These are phyloP conservation scores for Thyridium curvatum DNA, from an alignment of 2,329 filamentous ascomycete species.

Conservation along the genomic window DNA sequence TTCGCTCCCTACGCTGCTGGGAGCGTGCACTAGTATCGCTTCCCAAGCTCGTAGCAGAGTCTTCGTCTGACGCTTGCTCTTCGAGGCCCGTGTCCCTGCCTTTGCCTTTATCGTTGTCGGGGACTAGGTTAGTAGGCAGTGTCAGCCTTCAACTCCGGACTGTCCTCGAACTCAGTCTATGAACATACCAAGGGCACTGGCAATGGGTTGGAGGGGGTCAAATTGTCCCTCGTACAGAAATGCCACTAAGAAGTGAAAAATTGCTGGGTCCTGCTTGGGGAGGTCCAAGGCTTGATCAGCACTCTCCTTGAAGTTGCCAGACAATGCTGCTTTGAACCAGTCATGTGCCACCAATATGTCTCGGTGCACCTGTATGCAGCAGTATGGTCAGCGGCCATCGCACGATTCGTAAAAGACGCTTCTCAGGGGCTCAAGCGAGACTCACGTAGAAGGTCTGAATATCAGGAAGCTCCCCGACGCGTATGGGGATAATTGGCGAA, in stretches of 20 bases:
- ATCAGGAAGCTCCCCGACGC: constrained; percentile 31
- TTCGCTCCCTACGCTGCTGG: constrained; percentile 23
- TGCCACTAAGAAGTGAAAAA: constrained; percentile 46
- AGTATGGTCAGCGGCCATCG: too few relatives aligned
- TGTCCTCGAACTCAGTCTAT: constrained; percentile 6
- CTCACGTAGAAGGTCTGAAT: constrained; percentile 36
- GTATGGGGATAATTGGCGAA: constrained; percentile 36
- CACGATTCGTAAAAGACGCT: too few relatives aligned
- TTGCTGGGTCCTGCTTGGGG: constrained; percentile 42
- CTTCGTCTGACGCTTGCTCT: constrained; percentile 24
- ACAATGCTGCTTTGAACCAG: constrained; percentile 43
- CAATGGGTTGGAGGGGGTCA: constrained; percentile 35
- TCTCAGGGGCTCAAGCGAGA: neutral
- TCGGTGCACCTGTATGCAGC: constrained; percentile 28
- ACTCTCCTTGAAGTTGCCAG: constrained; percentile 39
- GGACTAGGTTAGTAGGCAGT: constrained; percentile 4
- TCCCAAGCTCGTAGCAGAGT: constrained; percentile 20
- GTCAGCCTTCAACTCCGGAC: constrained; percentile 2
- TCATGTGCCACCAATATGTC: constrained; percentile 37
- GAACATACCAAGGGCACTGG: constrained; percentile 28
- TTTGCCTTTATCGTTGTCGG: constrained; percentile 36
- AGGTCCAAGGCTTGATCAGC: constrained; percentile 38
- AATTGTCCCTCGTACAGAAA: constrained; percentile 42
- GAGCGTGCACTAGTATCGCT: constrained; percentile 29
- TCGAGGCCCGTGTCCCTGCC: constrained; percentile 21